A percentile compares a stretch with the other conserved stretches of the same genome.
Conservation (phyloP, 805 yeast genomes). For the Saccharomyces cerevisiae region DNA sequence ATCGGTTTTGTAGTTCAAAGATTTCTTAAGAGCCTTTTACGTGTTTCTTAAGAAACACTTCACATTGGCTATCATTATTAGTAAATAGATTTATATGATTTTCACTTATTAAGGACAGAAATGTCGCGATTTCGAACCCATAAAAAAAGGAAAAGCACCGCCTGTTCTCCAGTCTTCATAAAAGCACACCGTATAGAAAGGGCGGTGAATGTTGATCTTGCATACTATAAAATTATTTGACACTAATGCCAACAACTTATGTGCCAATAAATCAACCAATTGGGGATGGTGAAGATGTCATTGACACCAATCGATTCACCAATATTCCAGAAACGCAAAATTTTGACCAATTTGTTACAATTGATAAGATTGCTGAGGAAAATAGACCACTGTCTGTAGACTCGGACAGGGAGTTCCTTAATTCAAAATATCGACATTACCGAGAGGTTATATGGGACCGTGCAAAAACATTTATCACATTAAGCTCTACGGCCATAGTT, state of each 20-base stretch:
- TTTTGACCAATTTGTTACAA: constrained; percentile 57
- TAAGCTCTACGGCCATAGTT: constrained; percentile 63
- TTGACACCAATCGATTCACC: background rate
- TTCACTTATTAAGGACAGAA: background rate
- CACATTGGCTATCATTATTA: background rate
- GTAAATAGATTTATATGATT: background rate
- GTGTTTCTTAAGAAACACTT: background rate
- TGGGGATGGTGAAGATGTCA: background rate
- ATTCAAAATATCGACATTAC: constrained; percentile 8
- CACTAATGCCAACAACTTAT: background rate
- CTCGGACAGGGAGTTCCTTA: constrained; percentile 5
- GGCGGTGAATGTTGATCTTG: background rate
- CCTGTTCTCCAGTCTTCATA: background rate
- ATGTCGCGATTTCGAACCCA: background rate
- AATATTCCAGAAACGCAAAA: constrained; percentile 23
- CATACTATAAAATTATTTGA: background rate
- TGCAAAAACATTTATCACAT: constrained; percentile 51
- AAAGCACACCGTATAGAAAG: background rate
- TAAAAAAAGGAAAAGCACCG: background rate
- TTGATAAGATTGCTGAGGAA: constrained; percentile 61
- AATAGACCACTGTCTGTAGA: constrained; percentile 36
- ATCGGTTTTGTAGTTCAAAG: background rate
- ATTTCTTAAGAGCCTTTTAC: no score
- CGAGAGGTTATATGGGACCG: constrained; percentile 20
- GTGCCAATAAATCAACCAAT: background rate